Evolutionary conservation across 129 eudicot species (phyloP).

Genomic region (Pittosporum tobira): DNA sequence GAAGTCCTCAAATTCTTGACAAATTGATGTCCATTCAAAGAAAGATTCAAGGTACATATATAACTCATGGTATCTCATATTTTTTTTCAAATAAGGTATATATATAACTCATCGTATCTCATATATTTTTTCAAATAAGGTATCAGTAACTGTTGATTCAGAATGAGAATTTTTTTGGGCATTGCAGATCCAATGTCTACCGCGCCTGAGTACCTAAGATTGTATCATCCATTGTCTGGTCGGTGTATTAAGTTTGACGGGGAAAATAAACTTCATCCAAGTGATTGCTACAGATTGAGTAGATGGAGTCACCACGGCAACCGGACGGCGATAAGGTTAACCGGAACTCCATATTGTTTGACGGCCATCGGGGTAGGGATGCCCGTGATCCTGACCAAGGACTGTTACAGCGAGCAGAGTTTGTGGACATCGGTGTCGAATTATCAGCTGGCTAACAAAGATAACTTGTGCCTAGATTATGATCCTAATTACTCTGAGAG

Average conservation of each 20-base stretch:
- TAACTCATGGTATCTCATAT: background rate
- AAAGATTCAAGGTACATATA: constrained; percentile 21
- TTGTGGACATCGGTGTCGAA: constrained; percentile 23
- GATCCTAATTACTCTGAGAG: constrained; percentile 17
- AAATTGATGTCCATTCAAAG: constrained; percentile 15
- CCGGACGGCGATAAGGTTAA: constrained; percentile 20
- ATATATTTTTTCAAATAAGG: too few relatives aligned
- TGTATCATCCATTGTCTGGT: constrained; percentile 41
- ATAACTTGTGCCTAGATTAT: constrained; percentile 35
- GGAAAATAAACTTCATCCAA: constrained; percentile 14
- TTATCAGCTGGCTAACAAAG: constrained; percentile 26
- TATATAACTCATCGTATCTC: too few relatives aligned
- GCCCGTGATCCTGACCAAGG: constrained; percentile 26
- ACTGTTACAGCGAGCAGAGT: constrained; percentile 23
- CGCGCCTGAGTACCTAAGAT: constrained; percentile 17
- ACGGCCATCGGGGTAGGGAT: constrained; percentile 32
- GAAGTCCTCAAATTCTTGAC: constrained; percentile 10
- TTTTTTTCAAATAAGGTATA: constrained; percentile 16
- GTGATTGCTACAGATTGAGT: constrained; percentile 25
- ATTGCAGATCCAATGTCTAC: constrained; percentile 37
- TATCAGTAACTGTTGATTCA: too few relatives aligned
- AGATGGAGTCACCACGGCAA: constrained; percentile 27
- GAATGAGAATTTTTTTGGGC: too few relatives aligned
- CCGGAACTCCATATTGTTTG: constrained; percentile 24
- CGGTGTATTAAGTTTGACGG: constrained; percentile 19